A percentile compares a stretch with the other conserved stretches of the same genome.
Evolutionary conservation across 225 moss, liverwort and hornwort species (phyloP).

Genomic region (Sphagnum tenellum): DNA sequence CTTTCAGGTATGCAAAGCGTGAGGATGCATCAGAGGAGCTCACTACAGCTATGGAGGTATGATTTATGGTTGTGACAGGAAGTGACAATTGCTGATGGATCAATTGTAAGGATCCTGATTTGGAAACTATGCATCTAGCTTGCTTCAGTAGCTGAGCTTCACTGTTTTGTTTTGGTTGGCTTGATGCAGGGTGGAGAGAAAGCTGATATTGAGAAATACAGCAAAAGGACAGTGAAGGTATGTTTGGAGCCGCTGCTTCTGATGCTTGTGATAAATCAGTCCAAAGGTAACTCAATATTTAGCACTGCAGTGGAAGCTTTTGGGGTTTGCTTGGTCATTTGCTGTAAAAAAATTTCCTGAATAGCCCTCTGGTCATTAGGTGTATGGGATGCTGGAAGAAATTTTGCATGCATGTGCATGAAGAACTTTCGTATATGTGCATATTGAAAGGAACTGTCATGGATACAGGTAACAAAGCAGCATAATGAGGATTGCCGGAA

Average conservation of each 20-base stretch:
- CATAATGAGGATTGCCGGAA: conserved; percentile 98
- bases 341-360: too few relatives aligned
- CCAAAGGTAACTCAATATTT: too few relatives aligned
- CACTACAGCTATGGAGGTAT: conserved; percentile 64
- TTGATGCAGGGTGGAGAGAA: conserved; percentile 42
- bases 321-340: too few relatives aligned
- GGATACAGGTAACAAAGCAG: conserved; percentile 63
- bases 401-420: too few relatives aligned
- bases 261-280: too few relatives aligned
- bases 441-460: neutral
- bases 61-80: neutral
- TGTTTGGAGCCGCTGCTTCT: neutral
- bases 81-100: too few relatives aligned
- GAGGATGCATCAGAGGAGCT: conserved; percentile 80
- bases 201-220: conserved; percentile 87
- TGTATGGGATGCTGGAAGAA: too few relatives aligned
- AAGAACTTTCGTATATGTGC: too few relatives aligned
- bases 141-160: too few relatives aligned
- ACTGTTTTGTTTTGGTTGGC: too few relatives aligned
- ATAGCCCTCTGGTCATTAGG: too few relatives aligned
- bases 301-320: too few relatives aligned
- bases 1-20: conserved; percentile 57
- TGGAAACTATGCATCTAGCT: neutral
- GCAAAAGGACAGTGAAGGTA: conserved; percentile 96
- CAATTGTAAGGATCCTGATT: neutral